phyloP scores from a whole-genome alignment of 306 rosid genomes.

The Lithocarpus polystachyus region DNA sequence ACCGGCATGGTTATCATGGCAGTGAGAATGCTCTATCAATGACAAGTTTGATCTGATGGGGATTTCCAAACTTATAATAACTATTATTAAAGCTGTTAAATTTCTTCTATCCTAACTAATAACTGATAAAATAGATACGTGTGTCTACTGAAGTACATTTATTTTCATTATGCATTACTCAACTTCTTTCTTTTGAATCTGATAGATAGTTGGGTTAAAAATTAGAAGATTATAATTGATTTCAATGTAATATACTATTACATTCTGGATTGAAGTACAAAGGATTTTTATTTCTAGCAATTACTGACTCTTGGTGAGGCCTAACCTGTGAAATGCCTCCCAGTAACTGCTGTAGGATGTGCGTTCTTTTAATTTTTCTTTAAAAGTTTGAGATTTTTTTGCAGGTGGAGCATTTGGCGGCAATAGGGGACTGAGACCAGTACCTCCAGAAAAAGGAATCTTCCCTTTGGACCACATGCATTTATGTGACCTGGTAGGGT shows the following conservation, averaged over 20 bases:
- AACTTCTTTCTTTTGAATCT: neutral
- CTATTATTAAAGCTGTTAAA: neutral
- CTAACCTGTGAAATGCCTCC: neutral
- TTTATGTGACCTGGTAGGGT: constrained; percentile 77
- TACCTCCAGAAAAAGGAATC: constrained; percentile 96
- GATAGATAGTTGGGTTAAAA: neutral
- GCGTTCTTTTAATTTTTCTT: neutral
- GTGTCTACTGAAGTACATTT: neutral
- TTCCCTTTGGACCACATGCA: constrained; percentile 96
- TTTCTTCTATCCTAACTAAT: neutral
- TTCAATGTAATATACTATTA: neutral
- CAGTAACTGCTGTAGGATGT: neutral
- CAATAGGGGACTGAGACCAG: constrained; percentile 81
- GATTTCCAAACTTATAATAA: neutral
- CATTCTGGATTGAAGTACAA: neutral
- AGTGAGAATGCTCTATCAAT: neutral
- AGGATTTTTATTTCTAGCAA: neutral
- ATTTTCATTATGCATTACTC: neutral
- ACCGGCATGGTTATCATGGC: neutral
- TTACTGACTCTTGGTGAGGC: neutral
- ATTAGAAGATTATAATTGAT: neutral
- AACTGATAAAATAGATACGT: neutral
- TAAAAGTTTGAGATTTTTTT: constrained; percentile 1
- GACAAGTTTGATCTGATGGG: neutral
- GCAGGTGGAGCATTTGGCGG: constrained; percentile 98